Conservation (phyloP, 1,284 basidiomycete species). For the Tilletia setariae region DNA sequence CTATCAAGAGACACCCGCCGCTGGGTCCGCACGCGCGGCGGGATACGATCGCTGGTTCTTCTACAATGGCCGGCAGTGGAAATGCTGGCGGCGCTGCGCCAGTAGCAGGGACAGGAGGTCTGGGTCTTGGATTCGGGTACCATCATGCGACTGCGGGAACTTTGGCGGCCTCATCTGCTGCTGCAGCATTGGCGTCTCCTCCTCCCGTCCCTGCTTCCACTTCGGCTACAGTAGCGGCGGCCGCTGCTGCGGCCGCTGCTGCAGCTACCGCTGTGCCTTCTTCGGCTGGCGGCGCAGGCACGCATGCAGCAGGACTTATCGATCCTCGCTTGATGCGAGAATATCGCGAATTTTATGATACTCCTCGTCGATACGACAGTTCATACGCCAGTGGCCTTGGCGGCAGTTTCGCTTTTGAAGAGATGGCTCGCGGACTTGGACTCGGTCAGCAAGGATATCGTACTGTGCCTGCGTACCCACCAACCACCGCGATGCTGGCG, state of each 20-base stretch:
- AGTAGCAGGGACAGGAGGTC: neutral
- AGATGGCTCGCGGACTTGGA: slow-evolving; percentile 47
- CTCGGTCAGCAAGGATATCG: slow-evolving; percentile 28
- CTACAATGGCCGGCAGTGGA: neutral
- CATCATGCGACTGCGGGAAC: slow-evolving; percentile 10
- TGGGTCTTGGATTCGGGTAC: slow-evolving; percentile 4
- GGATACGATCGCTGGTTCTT: neutral
- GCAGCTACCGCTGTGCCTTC: neutral
- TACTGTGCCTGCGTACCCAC: slow-evolving; percentile 33
- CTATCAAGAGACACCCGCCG: slow-evolving; percentile 20
- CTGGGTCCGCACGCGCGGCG: neutral
- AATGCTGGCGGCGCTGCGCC: neutral
- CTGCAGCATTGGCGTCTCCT: neutral
- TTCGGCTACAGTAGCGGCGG: neutral
- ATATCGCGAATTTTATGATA: slow-evolving; percentile 30
- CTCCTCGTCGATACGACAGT: slow-evolving; percentile 30
- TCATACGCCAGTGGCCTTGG: slow-evolving; percentile 33
- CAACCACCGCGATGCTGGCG: slow-evolving; percentile 47
- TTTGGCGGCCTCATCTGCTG: neutral
- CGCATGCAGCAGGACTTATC: slow-evolving; percentile 5
- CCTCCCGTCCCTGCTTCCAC: neutral
- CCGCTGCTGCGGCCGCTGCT: neutral
- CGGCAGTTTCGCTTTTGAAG: slow-evolving; percentile 49
- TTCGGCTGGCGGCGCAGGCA: neutral
- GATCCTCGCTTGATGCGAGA: slow-evolving; percentile 11